These are phyloP conservation scores for Diospyros kaki DNA, from an alignment of 148 eudicot genomes.

Conservation along the genomic window DNA sequence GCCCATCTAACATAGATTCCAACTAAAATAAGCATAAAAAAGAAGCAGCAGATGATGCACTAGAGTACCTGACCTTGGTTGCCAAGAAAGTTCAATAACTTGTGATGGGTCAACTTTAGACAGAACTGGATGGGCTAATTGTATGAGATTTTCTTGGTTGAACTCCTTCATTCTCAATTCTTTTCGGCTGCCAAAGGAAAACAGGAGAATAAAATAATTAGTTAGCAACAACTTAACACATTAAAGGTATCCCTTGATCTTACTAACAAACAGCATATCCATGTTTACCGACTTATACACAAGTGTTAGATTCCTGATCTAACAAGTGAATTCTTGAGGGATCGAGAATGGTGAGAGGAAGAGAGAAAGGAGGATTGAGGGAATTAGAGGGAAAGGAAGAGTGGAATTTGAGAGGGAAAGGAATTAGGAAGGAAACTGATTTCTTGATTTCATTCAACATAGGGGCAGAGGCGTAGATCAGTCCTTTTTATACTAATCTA, in stretches of 20 bases:
- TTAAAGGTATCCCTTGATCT: background rate
- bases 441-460: too few relatives aligned
- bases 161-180: constrained; percentile 49
- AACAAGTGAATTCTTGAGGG: background rate
- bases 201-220: constrained; percentile 4
- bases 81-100: constrained; percentile 72
- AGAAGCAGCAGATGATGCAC: constrained; percentile 11
- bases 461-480: too few relatives aligned
- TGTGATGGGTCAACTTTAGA: constrained; percentile 55
- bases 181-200: constrained; percentile 49
- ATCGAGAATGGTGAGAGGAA: too few relatives aligned
- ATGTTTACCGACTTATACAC: background rate
- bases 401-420: too few relatives aligned
- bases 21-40: background rate
- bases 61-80: constrained; percentile 93
- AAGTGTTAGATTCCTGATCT: background rate
- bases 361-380: too few relatives aligned
- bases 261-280: background rate
- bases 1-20: background rate
- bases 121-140: constrained; percentile 21
- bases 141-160: constrained; percentile 25
- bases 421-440: too few relatives aligned
- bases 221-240: constrained; percentile 7
- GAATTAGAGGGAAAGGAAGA: too few relatives aligned
- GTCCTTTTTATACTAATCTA: too few relatives aligned